Evolutionary conservation across 2,329 filamentous ascomycete species (phyloP).

Genomic region (Ceratocystis cacaofunesta): DNA sequence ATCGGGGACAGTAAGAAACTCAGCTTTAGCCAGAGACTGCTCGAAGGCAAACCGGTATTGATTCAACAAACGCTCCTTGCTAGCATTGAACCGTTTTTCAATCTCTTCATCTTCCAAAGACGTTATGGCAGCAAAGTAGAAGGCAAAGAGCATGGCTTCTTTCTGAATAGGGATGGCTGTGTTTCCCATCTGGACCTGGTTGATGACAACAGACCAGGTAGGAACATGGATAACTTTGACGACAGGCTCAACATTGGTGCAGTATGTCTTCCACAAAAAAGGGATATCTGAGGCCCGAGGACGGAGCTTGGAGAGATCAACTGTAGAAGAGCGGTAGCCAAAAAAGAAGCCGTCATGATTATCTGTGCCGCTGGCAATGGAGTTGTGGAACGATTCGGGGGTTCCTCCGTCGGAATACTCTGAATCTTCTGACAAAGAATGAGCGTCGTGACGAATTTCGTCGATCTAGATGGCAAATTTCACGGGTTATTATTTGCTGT

Average conservation of each 20-base stretch:
- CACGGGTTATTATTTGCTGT: not conserved
- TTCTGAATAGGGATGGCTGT: constrained; percentile 34
- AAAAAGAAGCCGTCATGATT: constrained; percentile 56
- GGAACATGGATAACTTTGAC: constrained; percentile 59
- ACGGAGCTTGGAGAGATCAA: constrained; percentile 50
- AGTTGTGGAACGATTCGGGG: constrained; percentile 20
- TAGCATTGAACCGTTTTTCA: constrained; percentile 29
- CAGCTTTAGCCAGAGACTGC: constrained; percentile 41
- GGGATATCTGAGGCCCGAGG: constrained; percentile 50
- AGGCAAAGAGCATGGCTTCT: constrained; percentile 49
- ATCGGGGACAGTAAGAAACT: constrained; percentile 43
- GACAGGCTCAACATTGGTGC: constrained; percentile 59
- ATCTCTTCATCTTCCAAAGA: constrained; percentile 48
- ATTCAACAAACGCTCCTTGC: constrained; percentile 31
- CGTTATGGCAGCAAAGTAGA: constrained; percentile 43
- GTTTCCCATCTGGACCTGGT: constrained; percentile 44
- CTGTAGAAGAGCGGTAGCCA: constrained; percentile 55
- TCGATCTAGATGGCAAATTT: constrained; percentile 24
- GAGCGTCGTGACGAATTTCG: constrained; percentile 30
- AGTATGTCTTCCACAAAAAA: constrained; percentile 55
- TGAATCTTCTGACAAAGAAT: constrained; percentile 31
- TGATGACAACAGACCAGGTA: constrained; percentile 45
- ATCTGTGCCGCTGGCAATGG: constrained; percentile 7
- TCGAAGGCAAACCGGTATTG: constrained; percentile 41
- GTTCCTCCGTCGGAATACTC: constrained; percentile 48